Conservation (phyloP, 306 rosid genomes). For the Rosa rugosa region DNA sequence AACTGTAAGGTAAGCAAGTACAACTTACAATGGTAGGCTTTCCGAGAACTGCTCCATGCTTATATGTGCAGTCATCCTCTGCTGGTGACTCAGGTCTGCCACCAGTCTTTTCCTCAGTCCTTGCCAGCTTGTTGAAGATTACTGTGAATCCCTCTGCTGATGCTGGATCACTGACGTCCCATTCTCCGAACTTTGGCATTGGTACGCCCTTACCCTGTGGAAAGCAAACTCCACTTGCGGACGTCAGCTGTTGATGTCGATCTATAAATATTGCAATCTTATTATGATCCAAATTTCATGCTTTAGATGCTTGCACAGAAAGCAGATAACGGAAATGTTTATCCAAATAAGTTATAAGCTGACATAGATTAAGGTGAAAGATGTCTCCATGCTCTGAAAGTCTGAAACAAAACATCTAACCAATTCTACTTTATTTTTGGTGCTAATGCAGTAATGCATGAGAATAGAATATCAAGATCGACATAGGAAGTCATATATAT, state of each 20-base stretch:
- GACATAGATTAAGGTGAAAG: neutral
- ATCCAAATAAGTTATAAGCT: neutral
- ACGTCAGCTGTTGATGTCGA: neutral
- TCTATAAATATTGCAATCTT: conserved; percentile 9
- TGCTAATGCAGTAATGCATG: neutral
- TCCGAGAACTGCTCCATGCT: conserved; percentile 54
- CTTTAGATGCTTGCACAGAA: neutral
- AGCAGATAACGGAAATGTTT: neutral
- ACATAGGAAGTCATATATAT: neutral
- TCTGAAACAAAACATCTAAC: neutral
- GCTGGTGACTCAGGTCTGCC: conserved; percentile 51
- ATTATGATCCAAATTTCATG: neutral
- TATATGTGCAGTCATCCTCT: conserved; percentile 38
- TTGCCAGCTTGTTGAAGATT: conserved; percentile 76
- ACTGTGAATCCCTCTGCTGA: conserved; percentile 80
- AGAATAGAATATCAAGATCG: neutral
- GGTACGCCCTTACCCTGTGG: conserved; percentile 55
- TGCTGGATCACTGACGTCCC: conserved; percentile 84
- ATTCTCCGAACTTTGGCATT: conserved; percentile 79
- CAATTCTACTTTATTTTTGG: neutral
- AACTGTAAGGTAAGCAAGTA: neutral
- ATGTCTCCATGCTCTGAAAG: neutral
- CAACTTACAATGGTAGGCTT: conserved; percentile 58
- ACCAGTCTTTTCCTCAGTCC: conserved; percentile 62
- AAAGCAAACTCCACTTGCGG: conserved; percentile 10